Base-by-base conservation (phyloP, 306 rosid species). In the Rosa lucieae region DNA sequence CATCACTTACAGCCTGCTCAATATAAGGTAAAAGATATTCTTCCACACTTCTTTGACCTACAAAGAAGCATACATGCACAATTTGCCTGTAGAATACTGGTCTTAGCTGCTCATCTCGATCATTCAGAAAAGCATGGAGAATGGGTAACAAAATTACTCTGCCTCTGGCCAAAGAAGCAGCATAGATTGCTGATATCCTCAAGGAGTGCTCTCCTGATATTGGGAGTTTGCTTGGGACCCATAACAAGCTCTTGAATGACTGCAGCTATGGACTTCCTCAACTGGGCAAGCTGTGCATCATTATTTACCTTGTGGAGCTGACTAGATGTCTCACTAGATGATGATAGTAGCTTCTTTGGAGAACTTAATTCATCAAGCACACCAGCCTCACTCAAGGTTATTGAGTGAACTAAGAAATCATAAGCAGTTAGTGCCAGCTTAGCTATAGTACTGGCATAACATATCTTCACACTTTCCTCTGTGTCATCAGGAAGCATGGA, bases 141-240 rank as follows among this genome's bases (percentile, higher is more conserved):
- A 93, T 86, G 18, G 99, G 99, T 79, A 95, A 93, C 82, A 95
- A 88, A 85, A 77, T 95, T 95, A 86, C 98, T 91, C 84, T 95
- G 98, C 79, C 92, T 90, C 82, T 93, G 98, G 83, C 98, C 99
- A 86, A 95, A 95, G 89, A 95, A 95, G 87, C 78, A 91, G 90
- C 98, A 93, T 37, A 95, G 88, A 77, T 93, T 91, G 72, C 97
- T 94, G 77, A 95, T 89, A 80, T 93, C 32, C 32, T 89, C 94
- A 78, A 95, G 97, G 71, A 95, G 96, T 78, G 99, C 98, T 88
- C 98, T 90, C 88, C 99, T 87, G 79, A 95, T 95, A 82, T 88
- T 91, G 67, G 99, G 99, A 73, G 99, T 95, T 89, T 95, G 98
- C 92, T 91, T 91, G 46, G 99, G 99, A 87, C 99, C 98, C 99